phyloP scores from a whole-genome alignment of 2,329 filamentous ascomycete species.

The Cercospora sp. region DNA sequence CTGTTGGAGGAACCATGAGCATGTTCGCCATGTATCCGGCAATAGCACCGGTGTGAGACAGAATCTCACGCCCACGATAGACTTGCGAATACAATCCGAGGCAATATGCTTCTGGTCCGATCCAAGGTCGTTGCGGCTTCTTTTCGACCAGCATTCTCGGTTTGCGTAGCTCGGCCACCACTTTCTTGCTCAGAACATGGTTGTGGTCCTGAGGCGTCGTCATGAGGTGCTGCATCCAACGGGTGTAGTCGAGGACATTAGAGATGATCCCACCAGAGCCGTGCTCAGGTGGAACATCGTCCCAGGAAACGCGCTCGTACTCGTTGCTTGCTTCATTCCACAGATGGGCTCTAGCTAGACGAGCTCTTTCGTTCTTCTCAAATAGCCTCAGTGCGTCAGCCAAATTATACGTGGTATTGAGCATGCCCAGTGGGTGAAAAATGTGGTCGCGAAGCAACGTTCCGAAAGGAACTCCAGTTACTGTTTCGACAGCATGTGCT shows the following conservation, averaged over 20 bases:
- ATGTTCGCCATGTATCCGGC: constrained; percentile 50
- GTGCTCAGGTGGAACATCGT: constrained; percentile 21
- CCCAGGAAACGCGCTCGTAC: constrained; percentile 16
- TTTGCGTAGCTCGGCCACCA: constrained; percentile 20
- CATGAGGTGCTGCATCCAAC: constrained; percentile 55
- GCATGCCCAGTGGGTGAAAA: constrained; percentile 48
- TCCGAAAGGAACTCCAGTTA: constrained; percentile 41
- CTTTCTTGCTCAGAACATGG: constrained; percentile 10
- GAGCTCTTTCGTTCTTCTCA: constrained; percentile 12
- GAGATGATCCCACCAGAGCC: constrained; percentile 42
- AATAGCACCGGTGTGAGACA: constrained; percentile 49
- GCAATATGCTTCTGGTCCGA: constrained; percentile 43
- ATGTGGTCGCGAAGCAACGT: constrained; percentile 41
- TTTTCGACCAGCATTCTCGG: constrained; percentile 14
- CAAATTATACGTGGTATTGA: constrained; percentile 41
- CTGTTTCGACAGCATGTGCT: constrained; percentile 49
- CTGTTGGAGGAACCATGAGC: constrained; percentile 46
- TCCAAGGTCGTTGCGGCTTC: constrained; percentile 29
- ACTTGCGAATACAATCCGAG: constrained; percentile 45
- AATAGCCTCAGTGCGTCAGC: constrained; percentile 34
- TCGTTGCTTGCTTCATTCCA: constrained; percentile 24
- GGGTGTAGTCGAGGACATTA: constrained; percentile 53
- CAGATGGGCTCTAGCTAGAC: constrained; percentile 30
- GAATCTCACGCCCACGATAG: constrained; percentile 49
- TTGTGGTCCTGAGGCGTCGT: constrained; percentile 32